Evolutionary conservation across 345 rosid species (phyloP).

Genomic region (Corchorus capsularis): DNA sequence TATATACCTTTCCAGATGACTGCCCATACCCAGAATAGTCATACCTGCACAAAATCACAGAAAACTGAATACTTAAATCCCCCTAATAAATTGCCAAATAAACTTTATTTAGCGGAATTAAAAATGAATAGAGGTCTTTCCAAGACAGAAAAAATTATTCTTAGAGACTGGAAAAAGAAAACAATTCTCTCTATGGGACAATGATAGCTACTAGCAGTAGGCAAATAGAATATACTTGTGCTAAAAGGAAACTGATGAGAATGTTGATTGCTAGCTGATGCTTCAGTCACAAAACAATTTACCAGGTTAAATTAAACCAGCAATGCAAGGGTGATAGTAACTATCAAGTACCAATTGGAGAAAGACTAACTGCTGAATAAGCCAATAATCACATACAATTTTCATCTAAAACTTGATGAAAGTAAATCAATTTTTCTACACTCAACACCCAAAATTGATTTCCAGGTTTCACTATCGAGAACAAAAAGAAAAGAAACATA

Average conservation of each 20-base stretch:
- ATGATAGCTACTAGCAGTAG: background rate
- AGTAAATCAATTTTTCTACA: background rate
- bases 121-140: background rate
- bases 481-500: background rate
- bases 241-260: background rate
- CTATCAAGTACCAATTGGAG: slow-evolving; percentile 4
- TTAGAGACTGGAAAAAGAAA: background rate
- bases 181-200: background rate
- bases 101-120: background rate
- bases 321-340: background rate
- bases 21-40: slow-evolving; percentile 98
- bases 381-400: background rate
- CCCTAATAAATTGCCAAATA: background rate
- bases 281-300: background rate
- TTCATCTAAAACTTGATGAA: slow-evolving; percentile 7
- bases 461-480: background rate
- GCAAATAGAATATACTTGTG: background rate
- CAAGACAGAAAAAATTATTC: background rate
- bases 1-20: slow-evolving; percentile 93
- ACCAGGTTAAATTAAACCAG: slow-evolving; percentile 15
- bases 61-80: slow-evolving; percentile 3
- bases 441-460: slow-evolving; percentile 5
- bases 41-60: slow-evolving; percentile 56
- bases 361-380: background rate
- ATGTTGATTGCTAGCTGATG: background rate